Base-by-base conservation (phyloP, 1,139 yeast species). In the Debaryomyces nepalensis region DNA sequence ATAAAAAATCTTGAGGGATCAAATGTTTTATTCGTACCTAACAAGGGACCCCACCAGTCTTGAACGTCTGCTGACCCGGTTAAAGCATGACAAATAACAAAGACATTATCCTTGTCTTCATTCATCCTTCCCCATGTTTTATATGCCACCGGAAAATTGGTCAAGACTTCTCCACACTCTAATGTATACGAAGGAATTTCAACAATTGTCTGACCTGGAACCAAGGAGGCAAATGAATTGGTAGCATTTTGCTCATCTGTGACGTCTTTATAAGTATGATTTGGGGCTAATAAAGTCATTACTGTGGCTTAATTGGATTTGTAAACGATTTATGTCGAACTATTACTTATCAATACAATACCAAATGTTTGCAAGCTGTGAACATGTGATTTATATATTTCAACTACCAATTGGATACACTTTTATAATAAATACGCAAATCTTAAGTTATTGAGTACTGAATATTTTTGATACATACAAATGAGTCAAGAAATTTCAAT, bases 1-100 rank as follows among this genome's bases (percentile, higher is more conserved):
- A 93, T 81, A 61, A 88, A 89, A 62, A 84, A 93, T 50, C 87
- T 76, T 1, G 90, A 74, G 0, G 97, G 96, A 64, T 93, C 99
- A 64, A 93, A 90, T 1, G 98, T 95, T 52, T 85, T 78, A 18
- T 82, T 87, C 4, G 84, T 79, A 0, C 99, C 99, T 35, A 93
- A 69, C 24, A 93, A 67, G 0, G 99, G 98, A 0, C 98, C 98
- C 99, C 99, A 88, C 99, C 99, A 93, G 59, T 93, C 99, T 36
- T 86, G 79, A 14, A 91, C 97, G 59, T 93, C 99, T 0, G 97
- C 79, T 0, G 97, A 88, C 0, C 99, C 99, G 0, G 98, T 90
- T 46, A 93, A 72, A 0, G 99, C 99, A 68, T 93, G 99, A 55
- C 97, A 88, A 14, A 93, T 87, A 23, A 93, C 82, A 68, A 93